Conservation (phyloP, 495 filamentous ascomycete species). For the Hyaloscypha variabilis region DNA sequence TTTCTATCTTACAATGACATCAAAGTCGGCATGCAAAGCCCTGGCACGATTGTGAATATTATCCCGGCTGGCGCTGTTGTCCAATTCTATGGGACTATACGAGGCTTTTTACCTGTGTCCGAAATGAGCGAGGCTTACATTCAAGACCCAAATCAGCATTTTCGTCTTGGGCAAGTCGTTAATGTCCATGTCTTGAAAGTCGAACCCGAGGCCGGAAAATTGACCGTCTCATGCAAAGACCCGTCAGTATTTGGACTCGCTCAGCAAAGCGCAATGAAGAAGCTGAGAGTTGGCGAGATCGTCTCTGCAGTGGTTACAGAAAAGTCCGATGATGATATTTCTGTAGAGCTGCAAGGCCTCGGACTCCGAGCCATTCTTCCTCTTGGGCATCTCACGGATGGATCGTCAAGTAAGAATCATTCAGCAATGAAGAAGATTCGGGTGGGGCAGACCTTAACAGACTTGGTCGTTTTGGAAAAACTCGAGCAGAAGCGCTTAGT, state of each 20-base stretch:
- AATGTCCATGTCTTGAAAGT: slow-evolving; percentile 82
- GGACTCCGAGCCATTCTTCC: slow-evolving; percentile 75
- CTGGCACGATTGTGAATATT: slow-evolving; percentile 83
- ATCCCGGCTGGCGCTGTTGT: slow-evolving; percentile 80
- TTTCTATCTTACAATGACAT: slow-evolving; percentile 77
- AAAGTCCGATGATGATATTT: slow-evolving; percentile 78
- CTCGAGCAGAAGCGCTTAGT: slow-evolving; percentile 72
- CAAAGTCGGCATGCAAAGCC: slow-evolving; percentile 68
- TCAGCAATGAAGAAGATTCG: slow-evolving; percentile 76
- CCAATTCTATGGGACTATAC: slow-evolving; percentile 84
- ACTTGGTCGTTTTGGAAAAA: slow-evolving; percentile 85
- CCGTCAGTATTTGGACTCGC: slow-evolving; percentile 72
- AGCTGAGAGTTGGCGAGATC: slow-evolving; percentile 67
- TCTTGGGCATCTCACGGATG: slow-evolving; percentile 80
- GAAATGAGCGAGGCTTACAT: slow-evolving; percentile 99
- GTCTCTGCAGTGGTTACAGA: slow-evolving; percentile 80
- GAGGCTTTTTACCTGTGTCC: slow-evolving; percentile 84
- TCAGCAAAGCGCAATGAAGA: slow-evolving; percentile 73
- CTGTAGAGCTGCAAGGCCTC: slow-evolving; percentile 71
- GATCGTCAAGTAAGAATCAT: slow-evolving; percentile 70
- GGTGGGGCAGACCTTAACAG: slow-evolving; percentile 76
- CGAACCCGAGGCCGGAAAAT: slow-evolving; percentile 65
- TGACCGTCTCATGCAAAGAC: slow-evolving; percentile 93
- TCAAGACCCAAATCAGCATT: slow-evolving; percentile 84
- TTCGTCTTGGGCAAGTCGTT: slow-evolving; percentile 86